Base-by-base conservation (phyloP, 352 stramenopile species). In the Pythium plurisporium region DNA sequence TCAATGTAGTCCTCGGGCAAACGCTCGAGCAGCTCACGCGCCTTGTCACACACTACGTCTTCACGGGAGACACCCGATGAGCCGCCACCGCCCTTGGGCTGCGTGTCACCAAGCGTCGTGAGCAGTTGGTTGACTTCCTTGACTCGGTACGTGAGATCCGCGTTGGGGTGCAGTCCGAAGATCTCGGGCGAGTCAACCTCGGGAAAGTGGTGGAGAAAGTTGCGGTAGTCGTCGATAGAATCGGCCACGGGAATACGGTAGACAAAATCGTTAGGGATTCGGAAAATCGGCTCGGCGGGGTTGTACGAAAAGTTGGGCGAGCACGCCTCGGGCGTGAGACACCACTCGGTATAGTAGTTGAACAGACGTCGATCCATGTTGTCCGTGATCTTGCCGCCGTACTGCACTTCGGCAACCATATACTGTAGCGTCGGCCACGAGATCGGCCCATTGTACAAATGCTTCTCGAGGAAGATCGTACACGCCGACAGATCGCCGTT, bases 331-430 rank as follows among this genome's bases (percentile, higher is more conserved):
- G 84, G 76, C 33, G 96, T 94, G 44, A 96, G 96, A 22, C 98
- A 95, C 95, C 95, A 99, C 72, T 98, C 91, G 15, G 94, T 96
- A 70, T 99, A 99, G 34, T 91, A 98, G 64, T 97, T 98, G 66
- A 99, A 99, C 43, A 99, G 74, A 20, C 96, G 79, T 0, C 97
- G 93, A 64, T 99, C 97, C 67, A 99, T 86, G 55, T 98, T 98
- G 74, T 99, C 97, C 10, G 96, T 99, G 65, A 99, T 99, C 69
- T 99, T 99, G 63, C 96, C 96, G 38, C 97, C 97, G 73, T 99
- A 99, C 65, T 99, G 94, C 12, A 98, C 96, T 70, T 99, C 96
- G 9, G 92, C 90, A 25, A 99, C 96, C 95, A 99, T 99, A 74
- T 99, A 99, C 80, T 99, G 94, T 56, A 99, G 91, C 22, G 96